Base-by-base conservation (phyloP, 768 basidiomycete genomes). In the Trametopsis cervina region DNA sequence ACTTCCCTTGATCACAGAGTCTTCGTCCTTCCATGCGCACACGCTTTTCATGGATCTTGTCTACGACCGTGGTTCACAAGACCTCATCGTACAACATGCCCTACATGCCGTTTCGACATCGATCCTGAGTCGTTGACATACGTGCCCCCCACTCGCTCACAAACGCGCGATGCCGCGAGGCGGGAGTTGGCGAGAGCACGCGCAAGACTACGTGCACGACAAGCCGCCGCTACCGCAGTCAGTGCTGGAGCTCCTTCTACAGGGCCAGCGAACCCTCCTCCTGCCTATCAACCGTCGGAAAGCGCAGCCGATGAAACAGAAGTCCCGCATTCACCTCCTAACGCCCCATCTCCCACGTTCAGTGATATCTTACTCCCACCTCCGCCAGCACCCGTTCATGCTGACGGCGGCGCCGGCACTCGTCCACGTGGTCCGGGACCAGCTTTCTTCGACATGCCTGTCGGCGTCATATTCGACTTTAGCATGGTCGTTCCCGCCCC, bases 11-110 rank as follows among this genome's bases (percentile, higher is more conserved):
- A 50, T 46, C 68, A 64, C 21, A 75, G 69, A 56, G 75, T 89
- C 42, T 78, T 89, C 27, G 68, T 79, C 2, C 74, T 90, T 7
- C 88, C 88, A 3, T 90, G 88, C 58, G 78, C 85, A 6, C 88
- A 90, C 61, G 79, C 86, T 44, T 90, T 89, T 68, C 88, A 90
- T 55, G 76, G 84, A 1, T 71, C 79, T 0, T 90, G 88, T 63
- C 75, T 90, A 27, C 61, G 85, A 9, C 88, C 88, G 1, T 90
- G 88, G 88, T 90, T 90, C 63, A 78, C 87, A 2, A 72, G 84
- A 49, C 83, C 86, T 10, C 74, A 71, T 37, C 83, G 85, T 54
- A 89, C 88, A 17, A 89, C 88, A 1, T 90, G 88, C 55, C 88
- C 88, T 0, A 85, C 85, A 0, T 90, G 88, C 64, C 69, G 88